phyloP scores from a whole-genome alignment of 2,329 filamentous ascomycete species.

The Alternaria metachromatica region DNA sequence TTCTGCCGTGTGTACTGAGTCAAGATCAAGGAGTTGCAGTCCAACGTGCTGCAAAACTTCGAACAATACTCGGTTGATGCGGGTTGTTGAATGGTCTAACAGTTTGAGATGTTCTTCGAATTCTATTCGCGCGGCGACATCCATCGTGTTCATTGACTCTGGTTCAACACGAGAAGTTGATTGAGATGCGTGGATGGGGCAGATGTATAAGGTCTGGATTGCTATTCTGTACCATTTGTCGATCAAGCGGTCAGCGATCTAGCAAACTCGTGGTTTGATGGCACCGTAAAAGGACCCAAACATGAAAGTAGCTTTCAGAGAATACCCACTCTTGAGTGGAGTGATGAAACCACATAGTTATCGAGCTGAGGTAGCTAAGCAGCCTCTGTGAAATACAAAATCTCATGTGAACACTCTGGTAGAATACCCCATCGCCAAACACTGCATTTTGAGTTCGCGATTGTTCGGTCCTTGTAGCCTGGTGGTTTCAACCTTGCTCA shows the following conservation, averaged over 20 bases:
- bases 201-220: neutral
- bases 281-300: neutral
- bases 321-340: neutral
- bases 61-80: neutral
- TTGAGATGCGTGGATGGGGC: rapidly evolving
- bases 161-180: neutral
- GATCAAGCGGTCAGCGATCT: neutral
- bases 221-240: neutral
- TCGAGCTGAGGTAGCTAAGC: neutral
- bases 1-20: neutral
- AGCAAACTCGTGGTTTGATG: neutral
- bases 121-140: neutral
- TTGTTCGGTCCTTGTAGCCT: neutral
- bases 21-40: neutral
- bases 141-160: neutral
- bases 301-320: rapidly evolving
- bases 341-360: neutral
- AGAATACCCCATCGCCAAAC: neutral
- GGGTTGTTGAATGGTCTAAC: rapidly evolving
- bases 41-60: neutral
- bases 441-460: neutral
- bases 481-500: neutral
- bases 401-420: neutral
- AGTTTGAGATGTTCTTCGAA: neutral
- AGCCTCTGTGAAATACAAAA: neutral